phyloP scores from a whole-genome alignment of 2,329 filamentous ascomycete species.

The Cadophora luteo-olivacea region DNA sequence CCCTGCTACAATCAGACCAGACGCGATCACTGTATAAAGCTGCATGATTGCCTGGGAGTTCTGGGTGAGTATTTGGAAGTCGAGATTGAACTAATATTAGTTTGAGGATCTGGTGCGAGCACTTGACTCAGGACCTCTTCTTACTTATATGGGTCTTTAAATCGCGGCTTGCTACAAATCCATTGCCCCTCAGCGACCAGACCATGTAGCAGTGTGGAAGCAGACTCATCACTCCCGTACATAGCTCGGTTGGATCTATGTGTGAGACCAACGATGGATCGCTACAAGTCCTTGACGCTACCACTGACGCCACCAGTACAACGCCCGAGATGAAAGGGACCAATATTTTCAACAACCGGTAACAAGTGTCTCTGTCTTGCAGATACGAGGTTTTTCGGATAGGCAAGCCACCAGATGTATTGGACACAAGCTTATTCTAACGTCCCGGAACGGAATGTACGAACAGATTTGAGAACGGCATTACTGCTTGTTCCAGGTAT shows the following conservation, averaged over 20 bases:
- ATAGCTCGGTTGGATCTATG: no score
- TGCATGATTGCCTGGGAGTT: neutral
- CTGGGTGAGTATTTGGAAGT: neutral
- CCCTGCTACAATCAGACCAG: conserved; percentile 1
- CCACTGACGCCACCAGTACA: neutral
- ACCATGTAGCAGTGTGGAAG: neutral
- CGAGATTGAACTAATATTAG: neutral
- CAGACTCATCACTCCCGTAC: neutral
- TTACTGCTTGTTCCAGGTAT: neutral
- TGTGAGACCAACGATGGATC: neutral
- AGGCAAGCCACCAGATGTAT: neutral
- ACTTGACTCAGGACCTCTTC: neutral
- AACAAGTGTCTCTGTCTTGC: neutral
- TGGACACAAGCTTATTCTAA: neutral
- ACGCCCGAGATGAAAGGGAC: neutral
- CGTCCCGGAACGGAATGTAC: neutral
- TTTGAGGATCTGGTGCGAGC: neutral
- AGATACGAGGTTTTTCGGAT: neutral
- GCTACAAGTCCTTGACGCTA: neutral
- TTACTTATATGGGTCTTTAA: neutral
- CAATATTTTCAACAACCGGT: neutral
- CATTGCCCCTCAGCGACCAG: neutral
- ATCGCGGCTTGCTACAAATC: neutral
- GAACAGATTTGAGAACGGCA: neutral
- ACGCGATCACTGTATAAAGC: neutral